Conservation (phyloP, 192 early-diverging fungal genomes). For the Backusella mclennaniae region DNA sequence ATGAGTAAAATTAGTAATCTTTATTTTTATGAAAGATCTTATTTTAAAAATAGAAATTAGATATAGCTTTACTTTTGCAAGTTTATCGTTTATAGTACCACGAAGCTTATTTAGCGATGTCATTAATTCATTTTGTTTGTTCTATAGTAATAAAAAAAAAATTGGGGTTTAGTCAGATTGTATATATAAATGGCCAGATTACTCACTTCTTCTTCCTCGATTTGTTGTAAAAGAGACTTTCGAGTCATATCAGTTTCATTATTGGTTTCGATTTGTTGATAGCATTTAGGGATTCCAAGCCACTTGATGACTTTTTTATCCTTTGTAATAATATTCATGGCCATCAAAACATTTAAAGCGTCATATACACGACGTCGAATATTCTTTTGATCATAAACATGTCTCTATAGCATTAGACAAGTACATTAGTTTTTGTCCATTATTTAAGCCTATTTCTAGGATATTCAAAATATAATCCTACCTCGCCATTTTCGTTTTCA, state of each 20-base stretch:
- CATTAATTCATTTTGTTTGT: conserved; percentile 1
- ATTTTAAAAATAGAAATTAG: background rate
- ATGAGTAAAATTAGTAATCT: background rate
- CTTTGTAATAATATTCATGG: conserved; percentile 62
- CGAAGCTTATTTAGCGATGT: background rate
- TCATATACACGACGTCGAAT: conserved; percentile 71
- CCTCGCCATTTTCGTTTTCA: conserved; percentile 2
- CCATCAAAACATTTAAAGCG: conserved; percentile 68
- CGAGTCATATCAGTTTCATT: background rate
- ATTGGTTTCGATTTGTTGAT: conserved; percentile 1
- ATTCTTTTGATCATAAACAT: conserved; percentile 55
- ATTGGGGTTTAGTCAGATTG: background rate
- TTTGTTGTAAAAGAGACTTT: conserved; percentile 9
- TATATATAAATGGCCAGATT: background rate
- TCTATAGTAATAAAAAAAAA: background rate
- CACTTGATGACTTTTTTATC: conserved; percentile 65
- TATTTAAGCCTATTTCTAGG: background rate
- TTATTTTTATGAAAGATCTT: background rate
- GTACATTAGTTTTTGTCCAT: background rate
- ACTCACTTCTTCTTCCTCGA: conserved; percentile 23
- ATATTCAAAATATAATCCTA: background rate
- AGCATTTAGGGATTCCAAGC: conserved; percentile 51
- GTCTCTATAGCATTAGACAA: conserved; percentile 8
- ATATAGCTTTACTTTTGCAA: conserved; percentile 8
- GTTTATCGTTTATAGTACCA: background rate